Conservation (phyloP, 192 early-diverging fungal genomes). For the Gaertneriomyces sp. region DNA sequence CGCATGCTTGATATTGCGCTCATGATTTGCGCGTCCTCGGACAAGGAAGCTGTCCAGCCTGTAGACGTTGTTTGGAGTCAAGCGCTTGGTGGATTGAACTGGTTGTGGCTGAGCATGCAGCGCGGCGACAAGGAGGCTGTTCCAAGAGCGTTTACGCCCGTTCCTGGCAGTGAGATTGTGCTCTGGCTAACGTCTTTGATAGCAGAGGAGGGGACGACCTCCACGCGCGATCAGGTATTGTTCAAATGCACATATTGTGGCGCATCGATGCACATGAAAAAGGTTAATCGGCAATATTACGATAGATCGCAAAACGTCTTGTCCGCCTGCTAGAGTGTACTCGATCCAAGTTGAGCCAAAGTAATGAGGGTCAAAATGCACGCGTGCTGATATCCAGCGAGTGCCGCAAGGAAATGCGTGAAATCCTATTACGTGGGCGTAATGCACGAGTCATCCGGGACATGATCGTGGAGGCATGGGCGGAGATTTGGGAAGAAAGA, state of each 20-base stretch:
- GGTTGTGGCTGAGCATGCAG: background rate
- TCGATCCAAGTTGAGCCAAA: background rate
- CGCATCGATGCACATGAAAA: background rate
- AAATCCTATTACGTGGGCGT: conserved; percentile 16
- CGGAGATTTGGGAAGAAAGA: conserved; percentile 11
- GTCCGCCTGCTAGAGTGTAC: conserved; percentile 28
- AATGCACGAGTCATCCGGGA: background rate
- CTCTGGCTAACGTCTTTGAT: background rate
- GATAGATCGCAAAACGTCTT: conserved; percentile 22
- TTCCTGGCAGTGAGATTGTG: background rate
- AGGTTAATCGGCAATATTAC: too few relatives aligned
- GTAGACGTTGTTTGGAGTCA: background rate
- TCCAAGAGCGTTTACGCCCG: background rate
- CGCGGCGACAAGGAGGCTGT: too few relatives aligned
- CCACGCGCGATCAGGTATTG: conserved; percentile 6
- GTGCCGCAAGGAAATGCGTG: conserved; percentile 12
- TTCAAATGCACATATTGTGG: background rate
- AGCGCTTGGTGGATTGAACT: background rate
- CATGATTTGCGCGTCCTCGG: conserved; percentile 12
- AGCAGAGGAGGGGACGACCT: background rate
- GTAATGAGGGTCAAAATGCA: background rate
- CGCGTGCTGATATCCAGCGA: background rate
- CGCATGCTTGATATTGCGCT: conserved; percentile 19
- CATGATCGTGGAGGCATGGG: conserved; percentile 4
- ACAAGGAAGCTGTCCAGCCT: background rate